Percentiles rank a stretch among this genome's conserved stretches.
Evolutionary conservation across 1,284 basidiomycete species (phyloP).

Genomic region (Trametes pubescens): DNA sequence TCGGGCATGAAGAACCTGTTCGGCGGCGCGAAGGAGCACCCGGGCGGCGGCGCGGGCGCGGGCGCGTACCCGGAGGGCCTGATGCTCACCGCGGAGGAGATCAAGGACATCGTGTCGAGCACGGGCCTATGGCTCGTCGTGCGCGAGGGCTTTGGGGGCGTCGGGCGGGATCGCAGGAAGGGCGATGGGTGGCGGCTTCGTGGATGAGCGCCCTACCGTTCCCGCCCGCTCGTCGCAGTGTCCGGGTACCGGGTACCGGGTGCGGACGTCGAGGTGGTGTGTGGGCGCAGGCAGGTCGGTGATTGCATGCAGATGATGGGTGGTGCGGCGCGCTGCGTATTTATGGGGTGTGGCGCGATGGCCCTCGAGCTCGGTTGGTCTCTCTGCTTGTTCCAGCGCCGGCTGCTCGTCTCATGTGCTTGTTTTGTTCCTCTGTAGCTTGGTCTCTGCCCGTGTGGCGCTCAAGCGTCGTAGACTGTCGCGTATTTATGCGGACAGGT

Average conservation of each 20-base stretch:
- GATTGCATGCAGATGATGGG: not conserved
- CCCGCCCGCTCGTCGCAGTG: not conserved
- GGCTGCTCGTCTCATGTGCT: constrained; percentile 10
- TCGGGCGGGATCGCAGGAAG: constrained; percentile 81
- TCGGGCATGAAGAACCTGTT: constrained; percentile 28
- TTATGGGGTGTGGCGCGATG: constrained; percentile 3
- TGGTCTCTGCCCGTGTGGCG: not conserved
- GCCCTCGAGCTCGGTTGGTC: constrained; percentile 11
- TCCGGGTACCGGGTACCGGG: not conserved
- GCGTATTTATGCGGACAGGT: constrained; percentile 15
- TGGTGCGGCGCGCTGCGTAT: constrained; percentile 1
- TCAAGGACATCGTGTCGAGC: constrained; percentile 91
- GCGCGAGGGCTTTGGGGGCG: constrained; percentile 90
- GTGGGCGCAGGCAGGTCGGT: not conserved
- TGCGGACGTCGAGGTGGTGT: not conserved
- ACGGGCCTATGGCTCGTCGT: constrained; percentile 94
- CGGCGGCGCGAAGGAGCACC: constrained; percentile 20
- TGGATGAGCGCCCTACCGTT: constrained; percentile 40
- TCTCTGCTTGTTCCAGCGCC: not conserved
- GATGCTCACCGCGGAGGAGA: constrained; percentile 86
- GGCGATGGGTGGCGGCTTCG: constrained; percentile 82
- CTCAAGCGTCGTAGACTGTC: not conserved
- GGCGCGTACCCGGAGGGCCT: constrained; percentile 43
- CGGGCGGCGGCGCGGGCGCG: constrained; percentile 17
- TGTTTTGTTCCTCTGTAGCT: constrained; percentile 2